phyloP scores from a whole-genome alignment of 2,329 filamentous ascomycete genomes.

The Xylaria sp. region DNA sequence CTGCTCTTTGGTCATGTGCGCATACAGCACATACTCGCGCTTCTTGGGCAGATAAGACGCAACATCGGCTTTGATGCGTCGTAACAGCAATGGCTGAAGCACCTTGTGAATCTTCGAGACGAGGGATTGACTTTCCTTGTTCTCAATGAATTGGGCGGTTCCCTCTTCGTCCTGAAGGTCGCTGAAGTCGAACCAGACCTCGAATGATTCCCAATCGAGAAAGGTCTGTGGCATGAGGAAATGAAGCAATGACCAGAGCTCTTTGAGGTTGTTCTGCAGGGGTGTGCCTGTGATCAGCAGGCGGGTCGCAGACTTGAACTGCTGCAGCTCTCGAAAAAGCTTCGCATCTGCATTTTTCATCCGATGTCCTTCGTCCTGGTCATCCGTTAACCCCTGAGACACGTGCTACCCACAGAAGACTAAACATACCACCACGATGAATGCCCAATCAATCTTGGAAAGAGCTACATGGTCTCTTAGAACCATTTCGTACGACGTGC shows the following conservation, averaged over 20 bases:
- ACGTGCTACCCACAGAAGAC: neutral
- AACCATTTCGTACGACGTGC: conserved; percentile 94
- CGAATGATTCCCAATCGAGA: conserved; percentile 86
- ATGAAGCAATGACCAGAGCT: conserved; percentile 90
- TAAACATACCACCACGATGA: conserved; percentile 77
- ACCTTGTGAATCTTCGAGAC: conserved; percentile 90
- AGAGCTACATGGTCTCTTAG: conserved; percentile 81
- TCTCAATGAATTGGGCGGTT: conserved; percentile 71
- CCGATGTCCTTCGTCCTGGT: conserved; percentile 84
- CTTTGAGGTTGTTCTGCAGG: conserved; percentile 89
- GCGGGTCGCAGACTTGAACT: conserved; percentile 84
- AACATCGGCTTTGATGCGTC: conserved; percentile 88
- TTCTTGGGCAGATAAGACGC: conserved; percentile 91
- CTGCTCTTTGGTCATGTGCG: conserved; percentile 84
- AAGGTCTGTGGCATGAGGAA: conserved; percentile 92
- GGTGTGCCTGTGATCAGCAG: conserved; percentile 93
- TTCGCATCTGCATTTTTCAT: conserved; percentile 96
- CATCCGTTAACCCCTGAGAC: conserved; percentile 16
- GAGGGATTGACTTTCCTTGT: conserved; percentile 70
- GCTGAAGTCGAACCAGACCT: conserved; percentile 95
- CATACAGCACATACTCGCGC: conserved; percentile 91
- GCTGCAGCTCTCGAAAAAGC: conserved; percentile 80
- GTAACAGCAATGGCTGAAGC: conserved; percentile 81
- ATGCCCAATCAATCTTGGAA: conserved; percentile 85
- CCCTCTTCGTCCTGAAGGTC: conserved; percentile 79